A percentile compares a stretch with the other conserved stretches of the same genome.
Conservation (phyloP, 2,329 filamentous ascomycete genomes). For the Pseudopyricularia javanii region DNA sequence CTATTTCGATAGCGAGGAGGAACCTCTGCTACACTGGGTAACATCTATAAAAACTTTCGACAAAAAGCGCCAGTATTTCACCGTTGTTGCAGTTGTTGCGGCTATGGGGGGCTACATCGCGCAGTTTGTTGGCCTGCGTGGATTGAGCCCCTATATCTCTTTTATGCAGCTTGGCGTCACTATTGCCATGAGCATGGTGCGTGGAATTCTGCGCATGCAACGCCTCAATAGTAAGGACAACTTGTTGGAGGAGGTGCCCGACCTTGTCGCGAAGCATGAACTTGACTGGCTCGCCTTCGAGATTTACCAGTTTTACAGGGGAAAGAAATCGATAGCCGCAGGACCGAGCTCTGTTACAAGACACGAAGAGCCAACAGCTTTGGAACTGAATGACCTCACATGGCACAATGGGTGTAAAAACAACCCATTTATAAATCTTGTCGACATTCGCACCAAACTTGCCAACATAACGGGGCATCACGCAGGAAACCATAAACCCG, state of each 20-base stretch:
- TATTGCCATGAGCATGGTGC: not conserved
- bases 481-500: too few species aligned
- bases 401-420: too few species aligned
- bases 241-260: not conserved
- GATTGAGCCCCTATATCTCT: not conserved
- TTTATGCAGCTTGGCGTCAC: not conserved
- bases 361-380: not conserved
- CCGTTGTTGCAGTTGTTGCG: not conserved
- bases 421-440: too few species aligned
- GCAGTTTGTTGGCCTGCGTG: not conserved
- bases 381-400: too few species aligned
- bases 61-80: not conserved
- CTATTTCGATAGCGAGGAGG: too few species aligned
- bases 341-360: too few species aligned
- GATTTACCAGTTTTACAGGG: too few species aligned
- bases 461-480: too few species aligned
- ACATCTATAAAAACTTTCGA: not conserved
- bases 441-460: too few species aligned
- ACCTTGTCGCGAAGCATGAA: not conserved
- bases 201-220: not conserved
- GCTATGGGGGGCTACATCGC: not conserved
- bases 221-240: not conserved
- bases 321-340: too few species aligned
- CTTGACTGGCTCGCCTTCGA: not conserved
- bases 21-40: not conserved